phyloP scores from a whole-genome alignment of 2,329 filamentous ascomycete genomes.

The Cytospora paraplurivora region DNA sequence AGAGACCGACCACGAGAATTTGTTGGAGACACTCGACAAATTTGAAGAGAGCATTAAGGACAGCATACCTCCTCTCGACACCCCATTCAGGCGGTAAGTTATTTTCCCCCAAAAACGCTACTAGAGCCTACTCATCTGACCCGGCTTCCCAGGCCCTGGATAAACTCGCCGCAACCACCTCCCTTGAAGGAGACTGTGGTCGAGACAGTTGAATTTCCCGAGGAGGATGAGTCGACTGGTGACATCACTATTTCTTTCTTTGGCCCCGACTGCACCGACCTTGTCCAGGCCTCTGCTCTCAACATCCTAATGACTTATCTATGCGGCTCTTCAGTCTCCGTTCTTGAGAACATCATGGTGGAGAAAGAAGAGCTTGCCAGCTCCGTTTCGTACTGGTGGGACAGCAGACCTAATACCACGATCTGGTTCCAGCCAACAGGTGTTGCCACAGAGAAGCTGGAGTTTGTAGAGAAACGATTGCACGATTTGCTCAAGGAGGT shows the following conservation, averaged over 20 bases:
- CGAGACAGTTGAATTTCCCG: conserved; percentile 85
- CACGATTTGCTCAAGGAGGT: conserved; percentile 83
- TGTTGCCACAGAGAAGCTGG: conserved; percentile 84
- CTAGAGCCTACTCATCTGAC: conserved; percentile 4
- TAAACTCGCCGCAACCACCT: conserved; percentile 80
- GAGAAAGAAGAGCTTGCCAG: conserved; percentile 92
- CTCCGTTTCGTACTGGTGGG: conserved; percentile 77
- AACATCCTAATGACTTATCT: conserved; percentile 84
- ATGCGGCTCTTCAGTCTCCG: conserved; percentile 87
- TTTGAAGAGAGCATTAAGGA: conserved; percentile 88
- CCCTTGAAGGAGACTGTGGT: conserved; percentile 71
- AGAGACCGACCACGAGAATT: conserved; percentile 79
- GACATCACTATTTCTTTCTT: conserved; percentile 87
- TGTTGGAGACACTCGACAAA: conserved; percentile 78
- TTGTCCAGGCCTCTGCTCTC: conserved; percentile 69
- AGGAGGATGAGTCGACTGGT: conserved; percentile 92
- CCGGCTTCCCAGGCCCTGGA: conserved; percentile 65
- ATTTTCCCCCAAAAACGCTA: neutral
- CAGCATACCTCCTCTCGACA: conserved; percentile 73
- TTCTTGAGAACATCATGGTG: conserved; percentile 89
- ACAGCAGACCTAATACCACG: conserved; percentile 77
- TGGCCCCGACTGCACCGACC: conserved; percentile 78
- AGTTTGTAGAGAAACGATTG: conserved; percentile 80
- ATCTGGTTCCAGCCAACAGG: conserved; percentile 86
- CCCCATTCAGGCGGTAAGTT: conserved; percentile 69